phyloP scores from a whole-genome alignment of 352 stramenopile genomes.

The Phytophthora cryptogea region DNA sequence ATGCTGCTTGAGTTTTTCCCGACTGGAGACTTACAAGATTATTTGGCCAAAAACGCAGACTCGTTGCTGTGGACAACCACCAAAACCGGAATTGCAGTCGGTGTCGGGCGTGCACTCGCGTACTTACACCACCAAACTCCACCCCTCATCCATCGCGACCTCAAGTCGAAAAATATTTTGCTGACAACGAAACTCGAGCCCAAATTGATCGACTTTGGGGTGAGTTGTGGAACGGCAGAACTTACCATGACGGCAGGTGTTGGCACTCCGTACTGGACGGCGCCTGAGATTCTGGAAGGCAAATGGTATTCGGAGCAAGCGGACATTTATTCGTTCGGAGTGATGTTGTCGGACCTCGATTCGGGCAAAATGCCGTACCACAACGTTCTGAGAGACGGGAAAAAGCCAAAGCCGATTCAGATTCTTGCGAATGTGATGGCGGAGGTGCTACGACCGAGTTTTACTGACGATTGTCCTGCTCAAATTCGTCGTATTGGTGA shows the following conservation, averaged over 20 bases:
- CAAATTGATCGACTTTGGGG: conserved; percentile 48
- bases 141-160: conserved; percentile 22
- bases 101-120: conserved; percentile 33
- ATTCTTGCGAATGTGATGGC: too few relatives aligned
- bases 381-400: too few relatives aligned
- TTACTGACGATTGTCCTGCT: conserved; percentile 41
- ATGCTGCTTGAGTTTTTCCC: conserved; percentile 46
- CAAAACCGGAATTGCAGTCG: conserved; percentile 35
- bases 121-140: conserved; percentile 27
- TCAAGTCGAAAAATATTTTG: too few relatives aligned
- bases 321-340: too few relatives aligned
- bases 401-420: too few relatives aligned
- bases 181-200: conserved; percentile 34
- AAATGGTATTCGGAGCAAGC: neutral
- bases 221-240: conserved; percentile 10
- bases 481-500: conserved; percentile 41
- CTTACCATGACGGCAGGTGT: conserved; percentile 18
- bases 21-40: conserved; percentile 36
- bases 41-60: conserved; percentile 26
- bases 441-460: conserved; percentile 23
- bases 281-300: conserved; percentile 29
- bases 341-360: too few relatives aligned
- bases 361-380: too few relatives aligned
- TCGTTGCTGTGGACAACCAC: conserved; percentile 26
- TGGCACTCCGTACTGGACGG: conserved; percentile 28